phyloP scores from a whole-genome alignment of 257 asterid genomes.

The Solanum infundibuliforme region DNA sequence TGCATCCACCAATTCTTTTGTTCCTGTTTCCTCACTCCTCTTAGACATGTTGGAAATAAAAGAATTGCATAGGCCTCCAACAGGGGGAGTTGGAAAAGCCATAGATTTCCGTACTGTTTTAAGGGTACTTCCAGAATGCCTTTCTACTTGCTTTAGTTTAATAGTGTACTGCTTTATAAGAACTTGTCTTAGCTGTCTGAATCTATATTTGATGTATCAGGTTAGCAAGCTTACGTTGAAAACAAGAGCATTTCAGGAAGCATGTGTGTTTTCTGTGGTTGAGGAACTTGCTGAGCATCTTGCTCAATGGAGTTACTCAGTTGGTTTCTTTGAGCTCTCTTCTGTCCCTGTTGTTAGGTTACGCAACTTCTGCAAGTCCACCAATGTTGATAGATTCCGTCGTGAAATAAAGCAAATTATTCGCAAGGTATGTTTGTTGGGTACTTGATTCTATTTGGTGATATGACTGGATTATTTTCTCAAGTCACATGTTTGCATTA shows the following conservation, averaged over 20 bases:
- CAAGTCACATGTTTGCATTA: neutral
- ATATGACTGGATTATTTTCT: neutral
- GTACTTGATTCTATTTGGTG: neutral
- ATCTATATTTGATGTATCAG: slow-evolving; percentile 26
- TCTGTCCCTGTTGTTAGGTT: slow-evolving; percentile 65
- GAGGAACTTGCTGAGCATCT: slow-evolving; percentile 90
- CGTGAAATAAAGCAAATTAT: slow-evolving; percentile 60
- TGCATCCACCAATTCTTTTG: slow-evolving; percentile 59
- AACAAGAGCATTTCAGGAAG: slow-evolving; percentile 88
- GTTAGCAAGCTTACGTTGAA: slow-evolving; percentile 69
- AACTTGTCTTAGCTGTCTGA: neutral
- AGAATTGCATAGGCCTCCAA: slow-evolving; percentile 77
- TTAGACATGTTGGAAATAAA: slow-evolving; percentile 84
- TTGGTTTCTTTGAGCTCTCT: slow-evolving; percentile 75
- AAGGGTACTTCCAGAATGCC: slow-evolving; percentile 38
- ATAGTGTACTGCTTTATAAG: neutral
- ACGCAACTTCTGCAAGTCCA: slow-evolving; percentile 66
- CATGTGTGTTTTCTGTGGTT: slow-evolving; percentile 73
- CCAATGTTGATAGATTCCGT: slow-evolving; percentile 87
- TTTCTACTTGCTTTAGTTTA: neutral
- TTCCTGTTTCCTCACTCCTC: slow-evolving; percentile 79
- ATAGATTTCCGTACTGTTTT: slow-evolving; percentile 54
- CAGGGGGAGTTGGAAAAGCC: slow-evolving; percentile 93
- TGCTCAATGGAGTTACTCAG: slow-evolving; percentile 83
- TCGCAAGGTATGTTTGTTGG: slow-evolving; percentile 46